Evolutionary conservation across 805 yeast species (phyloP), one percentile per base, ranked within the genome.

Genomic region (Yarrowia sp.): DNA sequence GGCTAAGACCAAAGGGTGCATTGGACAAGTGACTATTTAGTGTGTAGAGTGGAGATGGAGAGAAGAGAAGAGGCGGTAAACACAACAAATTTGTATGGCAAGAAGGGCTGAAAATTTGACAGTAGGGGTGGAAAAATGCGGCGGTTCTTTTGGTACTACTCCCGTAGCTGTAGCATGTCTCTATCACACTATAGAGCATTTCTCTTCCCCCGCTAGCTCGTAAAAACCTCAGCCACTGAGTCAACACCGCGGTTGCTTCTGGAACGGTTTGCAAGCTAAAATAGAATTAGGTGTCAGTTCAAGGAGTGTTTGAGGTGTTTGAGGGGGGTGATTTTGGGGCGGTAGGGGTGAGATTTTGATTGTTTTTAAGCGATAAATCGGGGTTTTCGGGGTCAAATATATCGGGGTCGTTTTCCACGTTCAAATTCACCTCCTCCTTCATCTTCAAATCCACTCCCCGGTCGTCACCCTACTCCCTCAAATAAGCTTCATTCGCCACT

Each of bases 401-500:
- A 19, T 19, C 1, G 19, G 19, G 19, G 19, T 19, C 14, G 16
- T 52, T 52, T 52, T 36, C 43, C n/a, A 32, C n/a, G 14, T 5
- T 12, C 40, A 4, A 15, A 5, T 26, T 26, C 7, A 5, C 4
- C 32, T 3, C 4, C 32, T 26, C 7, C 32, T 26, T 26, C 32
- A 3, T 5, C 32, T 5, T 26, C 32, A 26, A 32, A 49, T 32
- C 5, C 32, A 1, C 36, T 15, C 35, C 11, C 1, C 7, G 0
- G 32, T 5, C 32, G 32, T 26, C 32, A 26, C 32, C 32, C 14
- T 32, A 40, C 45, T 40, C 19, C 35, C 36, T 35, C 35, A 53
- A 53, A 19, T 53, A 53, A 53, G 45, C 59, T 53, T 53, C 22
- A 40, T 53, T 53, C 59, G 59, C 59, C 59, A 53, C 59, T 53